phyloP scores from a whole-genome alignment of 2,329 filamentous ascomycete species.

The Nigrograna mackinnonii region DNA sequence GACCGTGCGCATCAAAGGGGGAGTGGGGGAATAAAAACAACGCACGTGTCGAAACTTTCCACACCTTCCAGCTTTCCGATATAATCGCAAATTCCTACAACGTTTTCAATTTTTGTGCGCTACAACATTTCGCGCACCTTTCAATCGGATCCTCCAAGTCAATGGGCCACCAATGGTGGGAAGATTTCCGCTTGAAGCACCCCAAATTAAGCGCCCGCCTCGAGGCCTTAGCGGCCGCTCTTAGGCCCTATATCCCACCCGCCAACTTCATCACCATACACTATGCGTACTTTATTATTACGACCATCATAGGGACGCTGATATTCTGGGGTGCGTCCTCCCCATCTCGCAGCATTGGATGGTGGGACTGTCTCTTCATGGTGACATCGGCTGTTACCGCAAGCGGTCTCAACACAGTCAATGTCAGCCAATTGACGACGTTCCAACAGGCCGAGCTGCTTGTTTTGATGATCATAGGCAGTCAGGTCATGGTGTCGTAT shows the following conservation, averaged over 20 bases:
- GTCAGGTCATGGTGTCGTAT: conserved; percentile 21
- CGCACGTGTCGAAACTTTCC: no score
- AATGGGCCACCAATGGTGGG: conserved; percentile 5
- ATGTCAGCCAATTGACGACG: conserved; percentile 23
- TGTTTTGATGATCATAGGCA: conserved; percentile 26
- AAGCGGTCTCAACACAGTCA: conserved; percentile 21
- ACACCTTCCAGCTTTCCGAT: no score
- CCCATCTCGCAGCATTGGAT: conserved; percentile 21
- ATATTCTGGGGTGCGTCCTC: conserved; percentile 25
- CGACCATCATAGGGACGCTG: conserved; percentile 16
- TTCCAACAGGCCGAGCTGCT: conserved; percentile 19
- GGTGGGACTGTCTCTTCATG: conserved; percentile 27
- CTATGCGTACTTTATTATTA: conserved; percentile 22
- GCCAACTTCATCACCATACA: conserved; percentile 25
- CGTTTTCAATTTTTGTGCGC: no score
- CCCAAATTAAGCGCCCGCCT: conserved; percentile 1
- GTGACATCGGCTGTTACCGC: conserved; percentile 14
- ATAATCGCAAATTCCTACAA: no score
- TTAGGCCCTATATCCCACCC: conserved; percentile 20
- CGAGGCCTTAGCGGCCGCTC: conserved; percentile 2
- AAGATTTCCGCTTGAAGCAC: conserved; percentile 3
- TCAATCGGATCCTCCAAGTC: no score
- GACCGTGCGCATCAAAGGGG: no score
- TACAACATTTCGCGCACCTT: no score
- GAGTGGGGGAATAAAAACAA: no score